phyloP scores from a whole-genome alignment of 306 rosid species.

The Pterocarpus macrocarpus region DNA sequence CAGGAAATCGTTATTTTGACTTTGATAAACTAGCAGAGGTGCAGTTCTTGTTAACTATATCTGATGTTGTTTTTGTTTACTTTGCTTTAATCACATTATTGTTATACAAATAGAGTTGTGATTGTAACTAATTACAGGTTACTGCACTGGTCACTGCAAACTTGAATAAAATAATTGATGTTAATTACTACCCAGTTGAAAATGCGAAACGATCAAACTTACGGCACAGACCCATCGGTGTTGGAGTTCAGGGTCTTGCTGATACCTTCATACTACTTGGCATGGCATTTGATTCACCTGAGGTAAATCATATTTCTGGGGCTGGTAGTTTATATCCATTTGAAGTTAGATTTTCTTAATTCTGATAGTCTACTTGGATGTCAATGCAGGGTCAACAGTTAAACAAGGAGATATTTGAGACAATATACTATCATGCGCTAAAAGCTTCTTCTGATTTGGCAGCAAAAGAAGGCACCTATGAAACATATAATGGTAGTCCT shows the following conservation, averaged over 20 bases:
- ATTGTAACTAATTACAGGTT: slow-evolving; percentile 55
- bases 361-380: slow-evolving; percentile 44
- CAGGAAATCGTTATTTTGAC: slow-evolving; percentile 81
- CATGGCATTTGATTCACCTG: slow-evolving; percentile 93
- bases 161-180: slow-evolving; percentile 91
- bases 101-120: background rate
- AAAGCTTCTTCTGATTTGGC: slow-evolving; percentile 73
- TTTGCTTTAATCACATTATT: background rate
- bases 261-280: slow-evolving; percentile 92
- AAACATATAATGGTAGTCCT: slow-evolving; percentile 77
- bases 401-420: slow-evolving; percentile 91
- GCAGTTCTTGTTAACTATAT: background rate
- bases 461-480: slow-evolving; percentile 77
- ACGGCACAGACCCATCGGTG: slow-evolving; percentile 92
- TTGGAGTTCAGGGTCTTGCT: slow-evolving; percentile 98
- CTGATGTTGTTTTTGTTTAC: background rate
- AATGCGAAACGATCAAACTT: slow-evolving; percentile 80
- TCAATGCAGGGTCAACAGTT: slow-evolving; percentile 85
- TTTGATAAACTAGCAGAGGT: slow-evolving; percentile 93
- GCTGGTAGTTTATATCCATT: slow-evolving; percentile 4
- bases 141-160: slow-evolving; percentile 74
- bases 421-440: slow-evolving; percentile 84
- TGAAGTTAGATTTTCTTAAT: slow-evolving; percentile 24
- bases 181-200: slow-evolving; percentile 92
- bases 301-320: slow-evolving; percentile 59